Evolutionary conservation across 495 filamentous ascomycete genomes (phyloP), one percentile per base, ranked within the genome.

Genomic region (Penicilliopsis zonata): DNA sequence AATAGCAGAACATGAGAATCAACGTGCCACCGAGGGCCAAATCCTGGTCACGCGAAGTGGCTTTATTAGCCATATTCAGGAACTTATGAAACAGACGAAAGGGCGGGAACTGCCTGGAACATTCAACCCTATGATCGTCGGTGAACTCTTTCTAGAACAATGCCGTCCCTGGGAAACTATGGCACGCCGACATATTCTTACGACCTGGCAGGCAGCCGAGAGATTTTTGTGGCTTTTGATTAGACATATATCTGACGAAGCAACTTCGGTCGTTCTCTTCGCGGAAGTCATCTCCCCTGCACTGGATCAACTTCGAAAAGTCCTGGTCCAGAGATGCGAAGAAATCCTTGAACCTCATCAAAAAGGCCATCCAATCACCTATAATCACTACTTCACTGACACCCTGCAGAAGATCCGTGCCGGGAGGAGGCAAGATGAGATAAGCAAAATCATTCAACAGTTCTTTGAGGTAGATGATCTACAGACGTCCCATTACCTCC

Each of bases 341-440:
- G 40, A 49, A 40, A 25, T 51, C 17, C 39, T 49, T 12, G 28
- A 32, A 23, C 35, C 37, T 17, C 40, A 54, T 35, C 36, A 49
- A 27, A 23, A 27, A 38, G 13, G 23, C 30, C 4, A n/a, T n/a
- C 37, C 38, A 17, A 75, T 77, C 20, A 75, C 70, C 0, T 76
- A 76, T 41, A 74, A 74, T 43, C 64, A 71, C 27, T 59, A 69
- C 16, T 65, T 68, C 27, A 62, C 63, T 0, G 63, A 74, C 12
- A 63, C 34, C 5, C 39, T 74, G 0, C 59, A 68, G 33, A 61
- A 60, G 15, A 42, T 52, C 9, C 55, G 43, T 4, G 21, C n/a
- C n/a, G n/a, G n/a, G n/a, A n/a, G n/a, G n/a, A n/a, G n/a, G n/a
- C n/a, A n/a, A n/a, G n/a, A n/a, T n/a, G n/a, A n/a, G n/a, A n/a